Base-by-base conservation (phyloP, 2,329 filamentous ascomycete species). In the Alternaria burnsii region DNA sequence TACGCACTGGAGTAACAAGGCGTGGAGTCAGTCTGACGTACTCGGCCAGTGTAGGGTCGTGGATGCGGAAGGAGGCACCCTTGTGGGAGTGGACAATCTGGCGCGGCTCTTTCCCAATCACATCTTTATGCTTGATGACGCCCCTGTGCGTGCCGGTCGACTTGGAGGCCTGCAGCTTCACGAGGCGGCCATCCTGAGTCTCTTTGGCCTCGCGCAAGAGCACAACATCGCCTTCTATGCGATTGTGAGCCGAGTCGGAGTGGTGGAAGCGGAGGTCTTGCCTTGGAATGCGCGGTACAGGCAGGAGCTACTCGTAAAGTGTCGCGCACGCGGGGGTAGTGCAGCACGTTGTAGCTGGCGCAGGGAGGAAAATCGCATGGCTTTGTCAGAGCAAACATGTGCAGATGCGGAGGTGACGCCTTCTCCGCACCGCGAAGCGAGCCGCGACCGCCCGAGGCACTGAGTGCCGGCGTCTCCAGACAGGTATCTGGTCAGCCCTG, bases 1-100 rank as follows among this genome's bases (percentile, higher is more conserved):
- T 56, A 77, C 84, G 73, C 81, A 90, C 88, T 70, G 92, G 92
- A 55, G 91, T 94, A n/a, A 93, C 91, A 14, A 89, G 77, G 58
- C 92, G 86, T 65, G 85, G 85, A 48, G 85, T 89, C 60, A 90
- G 80, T 47, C 87, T 82, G 54, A 93, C 87, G 79, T 94, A 94
- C 77, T 93, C 89, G 48, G 89, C 88, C 58, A 95, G 80, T 0
- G 89, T 89, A 16, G 91, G 89, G 64, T 88, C 85, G 55, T 86
- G 85, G 41, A 92, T 71, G 61, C 87, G 82, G 59, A 86, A 87
- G 5, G 82, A 73, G 62, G 67, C 68, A 75, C 83, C 84, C 71
- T 82, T 85, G 63, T 80, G 82, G 47, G 88, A 85, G 38, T 79
- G 75, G 11, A 92, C 80, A n/a, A 83, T 71, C 65, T 91, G 88